Conservation (phyloP, 1,284 basidiomycete genomes). For the Ceratobasidium sp. region DNA sequence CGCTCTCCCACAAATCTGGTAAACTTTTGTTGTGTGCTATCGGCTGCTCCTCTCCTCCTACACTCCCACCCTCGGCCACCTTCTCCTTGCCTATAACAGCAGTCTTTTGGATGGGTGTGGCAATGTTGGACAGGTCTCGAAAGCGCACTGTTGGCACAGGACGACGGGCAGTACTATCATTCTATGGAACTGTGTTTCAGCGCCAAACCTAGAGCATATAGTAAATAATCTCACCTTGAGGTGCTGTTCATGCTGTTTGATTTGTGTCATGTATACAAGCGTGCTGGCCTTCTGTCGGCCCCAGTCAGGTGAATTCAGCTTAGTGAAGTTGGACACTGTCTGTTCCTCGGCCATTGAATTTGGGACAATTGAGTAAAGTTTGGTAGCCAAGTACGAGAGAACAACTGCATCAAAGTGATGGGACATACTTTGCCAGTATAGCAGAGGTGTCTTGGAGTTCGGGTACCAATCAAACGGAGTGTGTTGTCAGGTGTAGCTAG, state of each 20-base stretch:
- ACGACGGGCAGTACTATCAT: background rate
- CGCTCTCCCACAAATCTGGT: conserved; percentile 10
- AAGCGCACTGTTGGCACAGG: background rate
- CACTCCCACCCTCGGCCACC: too few species aligned
- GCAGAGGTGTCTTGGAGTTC: background rate
- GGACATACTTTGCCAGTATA: conserved; percentile 26
- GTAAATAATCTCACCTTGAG: background rate
- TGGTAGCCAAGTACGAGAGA: conserved; percentile 52
- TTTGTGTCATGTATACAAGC: conserved; percentile 52
- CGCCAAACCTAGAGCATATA: too few species aligned
- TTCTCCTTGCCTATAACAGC: background rate
- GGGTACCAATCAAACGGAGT: conserved; percentile 23
- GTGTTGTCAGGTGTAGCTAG: conserved; percentile 6
- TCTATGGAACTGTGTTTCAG: too few species aligned
- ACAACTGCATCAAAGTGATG: conserved; percentile 32
- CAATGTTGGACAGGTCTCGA: background rate
- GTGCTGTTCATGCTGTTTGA: conserved; percentile 37
- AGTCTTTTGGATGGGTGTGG: background rate
- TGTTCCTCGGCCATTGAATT: conserved; percentile 59
- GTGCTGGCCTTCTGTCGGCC: conserved; percentile 51
- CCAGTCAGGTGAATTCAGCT: conserved; percentile 54
- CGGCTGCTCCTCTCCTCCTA: too few species aligned
- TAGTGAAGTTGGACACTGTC: conserved; percentile 57
- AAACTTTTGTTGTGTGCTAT: too few species aligned
- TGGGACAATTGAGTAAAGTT: conserved; percentile 54